A percentile compares a stretch with the other conserved stretches of the same genome.
Conservation (phyloP, 2,329 filamentous ascomycete genomes). For the Mollisia scopiformis region DNA sequence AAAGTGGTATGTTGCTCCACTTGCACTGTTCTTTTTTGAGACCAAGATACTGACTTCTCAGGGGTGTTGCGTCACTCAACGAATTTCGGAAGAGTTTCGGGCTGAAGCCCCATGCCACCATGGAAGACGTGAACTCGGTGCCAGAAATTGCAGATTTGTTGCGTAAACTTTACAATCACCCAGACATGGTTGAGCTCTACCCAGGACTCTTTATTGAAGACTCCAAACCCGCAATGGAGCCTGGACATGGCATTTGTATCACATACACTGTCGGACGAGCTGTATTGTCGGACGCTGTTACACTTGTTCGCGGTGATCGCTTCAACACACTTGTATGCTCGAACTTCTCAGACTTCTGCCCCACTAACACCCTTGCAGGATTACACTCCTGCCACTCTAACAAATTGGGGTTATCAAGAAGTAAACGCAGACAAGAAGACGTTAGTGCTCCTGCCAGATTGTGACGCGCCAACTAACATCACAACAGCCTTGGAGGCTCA, state of each 20-base stretch:
- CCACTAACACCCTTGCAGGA: constrained; percentile 39
- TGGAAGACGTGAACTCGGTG: constrained; percentile 82
- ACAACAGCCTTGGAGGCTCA: constrained; percentile 54
- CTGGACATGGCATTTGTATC: constrained; percentile 53
- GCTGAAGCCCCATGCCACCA: constrained; percentile 72
- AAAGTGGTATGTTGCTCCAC: constrained; percentile 49
- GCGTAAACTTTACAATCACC: constrained; percentile 66
- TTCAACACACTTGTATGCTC: constrained; percentile 58
- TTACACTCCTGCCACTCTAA: constrained; percentile 64
- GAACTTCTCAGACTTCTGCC: constrained; percentile 46
- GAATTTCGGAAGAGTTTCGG: constrained; percentile 85
- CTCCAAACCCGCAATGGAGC: constrained; percentile 49
- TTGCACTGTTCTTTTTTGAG: neutral
- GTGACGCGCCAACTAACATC: neutral
- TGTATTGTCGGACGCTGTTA: constrained; percentile 60
- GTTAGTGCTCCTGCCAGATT: constrained; percentile 53
- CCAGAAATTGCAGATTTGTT: constrained; percentile 68
- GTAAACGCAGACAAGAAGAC: constrained; percentile 42
- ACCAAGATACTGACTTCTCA: neutral
- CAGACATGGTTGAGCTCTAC: constrained; percentile 64
- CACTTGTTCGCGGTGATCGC: constrained; percentile 56
- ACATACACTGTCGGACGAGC: constrained; percentile 55
- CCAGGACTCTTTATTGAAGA: constrained; percentile 65
- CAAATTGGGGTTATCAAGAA: constrained; percentile 81
- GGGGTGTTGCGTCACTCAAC: constrained; percentile 68